A percentile compares a stretch with the other conserved stretches of the same genome.
Conservation (phyloP, 2,329 filamentous ascomycete genomes). For the Raffaelea ambrosiae region DNA sequence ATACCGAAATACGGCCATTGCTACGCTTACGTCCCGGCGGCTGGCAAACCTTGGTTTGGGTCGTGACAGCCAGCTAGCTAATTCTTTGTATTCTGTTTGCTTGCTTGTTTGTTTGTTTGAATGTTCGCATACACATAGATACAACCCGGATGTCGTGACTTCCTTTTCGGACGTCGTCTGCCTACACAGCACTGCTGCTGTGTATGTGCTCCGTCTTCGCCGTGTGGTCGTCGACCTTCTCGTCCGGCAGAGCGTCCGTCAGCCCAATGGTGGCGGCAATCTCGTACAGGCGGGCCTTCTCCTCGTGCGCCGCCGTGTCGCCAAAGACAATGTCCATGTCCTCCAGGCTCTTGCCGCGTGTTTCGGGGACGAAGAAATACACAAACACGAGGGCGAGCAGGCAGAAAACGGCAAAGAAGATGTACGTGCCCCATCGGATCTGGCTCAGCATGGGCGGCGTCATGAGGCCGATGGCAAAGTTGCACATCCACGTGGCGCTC, state of each 20-base stretch:
- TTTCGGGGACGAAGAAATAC: constrained; percentile 7
- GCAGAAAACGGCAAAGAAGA: constrained; percentile 4
- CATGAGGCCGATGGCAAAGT: constrained; percentile 1
- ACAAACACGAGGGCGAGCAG: background rate
- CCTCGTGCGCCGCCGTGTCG: constrained; percentile 11
- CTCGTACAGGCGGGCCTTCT: constrained; percentile 9
- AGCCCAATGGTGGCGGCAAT: constrained; percentile 1
- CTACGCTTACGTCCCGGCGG: no score
- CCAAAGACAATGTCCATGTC: constrained; percentile 3
- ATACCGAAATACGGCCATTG: no score
- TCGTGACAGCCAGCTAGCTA: no score
- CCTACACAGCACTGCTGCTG: no score
- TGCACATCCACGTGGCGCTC: constrained; percentile 54
- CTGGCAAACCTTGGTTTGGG: no score
- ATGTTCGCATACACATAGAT: no score
- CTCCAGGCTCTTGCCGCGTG: constrained; percentile 1
- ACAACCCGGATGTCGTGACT: no score
- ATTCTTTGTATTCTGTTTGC: no score
- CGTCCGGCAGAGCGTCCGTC: background rate
- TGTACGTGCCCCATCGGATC: constrained; percentile 2
- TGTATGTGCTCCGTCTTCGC: no score
- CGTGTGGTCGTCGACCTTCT: constrained; percentile 4
- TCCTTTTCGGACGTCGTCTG: no score
- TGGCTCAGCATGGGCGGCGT: background rate
- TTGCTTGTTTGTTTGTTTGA: no score